Base-by-base conservation (phyloP, 371 early-diverging fungal species). In the Blakeslea trispora region DNA sequence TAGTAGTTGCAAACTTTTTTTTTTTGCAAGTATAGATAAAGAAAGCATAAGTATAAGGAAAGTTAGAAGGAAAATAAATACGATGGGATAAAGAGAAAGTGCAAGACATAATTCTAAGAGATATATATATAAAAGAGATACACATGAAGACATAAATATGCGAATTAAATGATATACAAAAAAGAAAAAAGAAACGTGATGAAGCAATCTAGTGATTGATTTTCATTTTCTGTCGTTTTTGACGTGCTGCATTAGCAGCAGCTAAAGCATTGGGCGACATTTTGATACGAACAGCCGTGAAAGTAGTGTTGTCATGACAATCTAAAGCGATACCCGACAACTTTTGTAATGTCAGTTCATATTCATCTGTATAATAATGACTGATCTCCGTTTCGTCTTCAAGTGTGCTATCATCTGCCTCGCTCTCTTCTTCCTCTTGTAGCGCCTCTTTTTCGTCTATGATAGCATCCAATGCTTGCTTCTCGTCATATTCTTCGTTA, bases 181-280 rank as follows among this genome's bases (percentile, higher is more conserved):
- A 34, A 39, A 50, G 39, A 19, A 49, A 22, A 37, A 15, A 17
- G 31, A 15, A 46, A n/a, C 0, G 7, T 2, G 5, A 15, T 31
- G 14, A 9, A 37, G 11, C 2, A 37, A 15, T 37, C 14, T 49
- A 37, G 11, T 34, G 39, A 15, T 3, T 39, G 18, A 24, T 40
- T 39, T 40, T 35, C 7, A 40, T 31, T 19, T 49, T 56, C 34
- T 51, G 52, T 52, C 62, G 14, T 31, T 42, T 61, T 43, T 57
- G 64, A 54, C 60, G 43, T 32, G 64, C 65, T 13, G 51, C 52
- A 40, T 55, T 65, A n/a, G 53, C 65, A n/a, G 65, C 65, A 18
- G 65, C 59, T 17, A 65, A 49, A 8, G 65, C 55, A 45, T 15
- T 35, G 9, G 65, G 53, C 5, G 65, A 65, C 46, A 65, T 15